A percentile compares a stretch with the other conserved stretches of the same genome.
phyloP scores from a whole-genome alignment of 2,329 filamentous ascomycete genomes.

The Apiospora aurea region DNA sequence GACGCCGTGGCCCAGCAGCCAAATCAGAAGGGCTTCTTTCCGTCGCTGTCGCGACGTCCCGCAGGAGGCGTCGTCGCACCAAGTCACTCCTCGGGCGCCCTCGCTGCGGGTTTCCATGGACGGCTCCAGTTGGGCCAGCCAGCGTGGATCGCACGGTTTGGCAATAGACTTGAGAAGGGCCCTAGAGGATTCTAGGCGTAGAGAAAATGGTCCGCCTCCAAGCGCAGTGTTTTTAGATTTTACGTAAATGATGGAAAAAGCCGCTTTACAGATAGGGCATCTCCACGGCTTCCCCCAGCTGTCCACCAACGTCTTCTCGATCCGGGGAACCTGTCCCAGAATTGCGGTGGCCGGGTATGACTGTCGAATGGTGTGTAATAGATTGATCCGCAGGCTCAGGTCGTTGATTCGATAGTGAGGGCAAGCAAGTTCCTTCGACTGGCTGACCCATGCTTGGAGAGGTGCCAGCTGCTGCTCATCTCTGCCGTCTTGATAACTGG shows the following conservation, averaged over 20 bases:
- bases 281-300: background rate
- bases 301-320: background rate
- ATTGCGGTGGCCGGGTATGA: background rate
- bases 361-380: background rate
- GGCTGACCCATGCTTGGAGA: background rate
- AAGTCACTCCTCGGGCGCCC: background rate
- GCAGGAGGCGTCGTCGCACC: background rate
- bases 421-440: background rate
- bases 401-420: background rate
- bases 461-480: background rate
- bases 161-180: background rate
- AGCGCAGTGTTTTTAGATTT: too few species aligned
- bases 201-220: background rate
- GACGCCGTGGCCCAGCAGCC: background rate
- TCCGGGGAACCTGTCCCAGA: background rate
- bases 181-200: background rate
- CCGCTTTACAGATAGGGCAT: background rate
- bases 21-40: background rate
- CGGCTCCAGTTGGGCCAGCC: background rate
- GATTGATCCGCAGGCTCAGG: background rate
- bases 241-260: background rate
- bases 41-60: background rate
- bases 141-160: background rate
- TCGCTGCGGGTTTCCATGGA: background rate
- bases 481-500: accelerated